Base-by-base conservation (phyloP, 73 alveolate species). In the Paramecium sexaurelia region DNA sequence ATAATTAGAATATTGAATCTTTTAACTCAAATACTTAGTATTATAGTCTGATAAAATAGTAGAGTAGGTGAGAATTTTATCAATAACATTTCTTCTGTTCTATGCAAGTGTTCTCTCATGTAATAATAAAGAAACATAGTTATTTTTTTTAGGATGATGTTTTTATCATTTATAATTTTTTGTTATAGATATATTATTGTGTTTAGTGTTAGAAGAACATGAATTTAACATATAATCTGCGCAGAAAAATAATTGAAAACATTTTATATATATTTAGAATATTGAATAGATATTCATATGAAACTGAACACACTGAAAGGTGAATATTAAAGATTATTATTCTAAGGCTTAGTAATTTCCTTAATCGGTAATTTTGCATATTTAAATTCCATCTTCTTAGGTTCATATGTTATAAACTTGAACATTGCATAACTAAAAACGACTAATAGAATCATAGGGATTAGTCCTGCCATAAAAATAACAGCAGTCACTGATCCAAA, bases 391-490 rank as follows among this genome's bases (percentile, higher is more conserved):
- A 22, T 20, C 27, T 51, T 51, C 67, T 51, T 51, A 8, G 57
- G 55, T 71, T 71, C 86, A 35, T 71, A 71, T 15, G 68, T 43
- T 1, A 78, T 78, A 45, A 37, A 29, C 22, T 41, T 41, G 47
- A 41, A 78, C 43, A 43, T 43, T 19, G 55, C 75, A 41, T 41
- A 78, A 43, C 90, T 78, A 78, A 78, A 41, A 29, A 78, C 68
- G 55, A 78, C 68, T 45, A 78, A 32, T 24, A 78, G n/a, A 11
- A 45, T 29, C 27, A 78, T 22, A 41, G 90, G 90, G 7, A 78
- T n/a, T 3, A 78, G 10, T 39, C 73, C 73, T 13, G 75, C 75
- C 26, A 41, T 29, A n/a, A 37, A 41, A 22, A 78, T 39, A 20
- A 78, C 22, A 19, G 43, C 45, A 7, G 90, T 73, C 3, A 78